Percentiles rank a stretch among this genome's conserved stretches.
These are phyloP conservation scores for Daedaleopsis sinensis DNA, from an alignment of 768 basidiomycete species.

Conservation along the genomic window DNA sequence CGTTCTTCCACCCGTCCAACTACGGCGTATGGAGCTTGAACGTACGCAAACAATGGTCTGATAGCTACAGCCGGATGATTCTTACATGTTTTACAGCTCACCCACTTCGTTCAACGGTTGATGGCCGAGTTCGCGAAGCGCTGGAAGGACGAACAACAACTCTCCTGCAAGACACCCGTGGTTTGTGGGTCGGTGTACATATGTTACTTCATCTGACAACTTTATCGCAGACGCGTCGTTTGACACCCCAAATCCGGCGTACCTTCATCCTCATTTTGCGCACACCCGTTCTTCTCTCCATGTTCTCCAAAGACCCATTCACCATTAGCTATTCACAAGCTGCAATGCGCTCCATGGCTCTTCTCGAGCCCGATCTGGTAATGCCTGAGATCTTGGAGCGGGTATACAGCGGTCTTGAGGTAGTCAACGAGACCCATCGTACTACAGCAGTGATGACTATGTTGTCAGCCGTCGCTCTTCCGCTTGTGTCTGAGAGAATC, in stretches of 20 bases:
- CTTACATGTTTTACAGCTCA: slow-evolving; percentile 45
- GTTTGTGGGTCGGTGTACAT: slow-evolving; percentile 40
- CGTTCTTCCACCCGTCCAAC: slow-evolving; percentile 95
- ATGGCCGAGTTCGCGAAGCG: slow-evolving; percentile 79
- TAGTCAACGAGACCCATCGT: slow-evolving; percentile 92
- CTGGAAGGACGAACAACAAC: slow-evolving; percentile 75
- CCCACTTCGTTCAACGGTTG: slow-evolving; percentile 72
- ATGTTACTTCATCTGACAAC: not conserved
- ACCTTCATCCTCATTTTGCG: slow-evolving; percentile 81
- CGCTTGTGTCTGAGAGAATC: slow-evolving; percentile 73
- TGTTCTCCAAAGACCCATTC: slow-evolving; percentile 86
- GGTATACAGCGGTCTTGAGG: slow-evolving; percentile 89
- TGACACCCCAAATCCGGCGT: slow-evolving; percentile 80
- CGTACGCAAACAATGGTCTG: slow-evolving; percentile 38
- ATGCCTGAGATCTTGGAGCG: slow-evolving; percentile 93
- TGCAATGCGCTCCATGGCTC: slow-evolving; percentile 74
- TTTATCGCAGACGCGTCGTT: slow-evolving; percentile 58
- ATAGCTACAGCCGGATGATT: not conserved
- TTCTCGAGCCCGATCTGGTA: slow-evolving; percentile 80
- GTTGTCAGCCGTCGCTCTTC: slow-evolving; percentile 74
- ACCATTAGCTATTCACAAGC: slow-evolving; percentile 84
- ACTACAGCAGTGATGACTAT: slow-evolving; percentile 91
- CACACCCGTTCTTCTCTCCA: slow-evolving; percentile 86
- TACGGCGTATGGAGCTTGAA: slow-evolving; percentile 79
- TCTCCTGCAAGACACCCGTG: slow-evolving; percentile 77